A percentile compares a stretch with the other conserved stretches of the same genome.
Evolutionary conservation across 306 rosid species (phyloP).

Genomic region (Vigna trinervia): DNA sequence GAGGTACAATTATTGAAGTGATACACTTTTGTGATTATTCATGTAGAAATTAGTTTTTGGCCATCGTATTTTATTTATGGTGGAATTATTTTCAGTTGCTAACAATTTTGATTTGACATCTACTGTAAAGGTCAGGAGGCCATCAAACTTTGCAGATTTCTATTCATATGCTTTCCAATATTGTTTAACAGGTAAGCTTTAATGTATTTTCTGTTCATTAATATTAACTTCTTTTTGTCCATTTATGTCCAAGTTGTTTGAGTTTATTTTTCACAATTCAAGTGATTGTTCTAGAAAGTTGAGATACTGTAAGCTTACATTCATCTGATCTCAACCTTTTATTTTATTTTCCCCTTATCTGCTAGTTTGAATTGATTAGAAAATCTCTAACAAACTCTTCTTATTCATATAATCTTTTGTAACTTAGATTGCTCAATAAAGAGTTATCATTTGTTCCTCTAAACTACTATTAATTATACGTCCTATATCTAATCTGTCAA

Average conservation of each 20-base stretch:
- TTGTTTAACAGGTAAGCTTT: constrained; percentile 83
- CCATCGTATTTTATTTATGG: constrained; percentile 7
- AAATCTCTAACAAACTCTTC: not conserved
- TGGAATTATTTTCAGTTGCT: constrained; percentile 37
- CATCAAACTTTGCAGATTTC: constrained; percentile 85
- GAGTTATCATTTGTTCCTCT: not conserved
- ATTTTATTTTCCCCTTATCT: not conserved
- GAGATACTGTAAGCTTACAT: not conserved
- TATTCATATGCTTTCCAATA: constrained; percentile 90
- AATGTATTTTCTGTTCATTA: constrained; percentile 25
- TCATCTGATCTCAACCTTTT: not conserved
- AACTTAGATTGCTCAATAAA: not conserved
- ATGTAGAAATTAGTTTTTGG: constrained; percentile 9
- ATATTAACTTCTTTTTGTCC: constrained; percentile 28
- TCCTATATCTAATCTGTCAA: constrained; percentile 35
- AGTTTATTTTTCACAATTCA: not conserved
- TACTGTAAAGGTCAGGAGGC: constrained; percentile 77
- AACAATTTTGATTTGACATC: constrained; percentile 45
- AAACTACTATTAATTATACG: not conserved
- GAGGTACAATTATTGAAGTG: constrained; percentile 64
- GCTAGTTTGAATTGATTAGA: constrained; percentile 7
- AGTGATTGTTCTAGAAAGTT: not conserved
- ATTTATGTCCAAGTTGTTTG: not conserved
- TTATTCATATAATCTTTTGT: not conserved
- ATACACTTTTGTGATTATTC: constrained; percentile 20